Evolutionary conservation across 2,329 filamentous ascomycete genomes (phyloP), one percentile per base, ranked within the genome.

Genomic region (Nemania sp.): DNA sequence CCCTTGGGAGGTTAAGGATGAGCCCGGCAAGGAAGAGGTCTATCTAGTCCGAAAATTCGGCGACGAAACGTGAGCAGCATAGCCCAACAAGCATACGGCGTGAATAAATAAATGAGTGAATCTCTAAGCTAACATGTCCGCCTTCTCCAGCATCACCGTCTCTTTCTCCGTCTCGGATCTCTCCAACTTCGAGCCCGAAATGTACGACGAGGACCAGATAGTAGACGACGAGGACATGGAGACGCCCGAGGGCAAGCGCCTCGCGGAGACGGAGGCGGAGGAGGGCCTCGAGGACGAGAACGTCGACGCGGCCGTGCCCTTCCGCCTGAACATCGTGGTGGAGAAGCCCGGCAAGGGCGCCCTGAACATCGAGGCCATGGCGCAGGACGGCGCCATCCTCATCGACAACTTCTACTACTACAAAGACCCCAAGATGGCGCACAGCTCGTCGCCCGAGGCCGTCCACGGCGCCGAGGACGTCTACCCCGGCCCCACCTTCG

Each of bases 371-470:
- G 93, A 97, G 80, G 92, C 94, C 68, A 85, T 92, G 68, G 93
- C 93, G 35, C 92, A 96, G 82, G 93, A 97, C 74, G 94, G 94
- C 75, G 85, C 90, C 79, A 91, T 98, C 80, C 85, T 93, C 75
- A 91, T 98, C 77, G 93, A 98, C 79, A 95, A 96, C 83, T 88
- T 98, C 77, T 94, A 92, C 82, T 95, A 93, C 87, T 97, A 93
- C 85, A 85, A 88, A 75, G 90, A 94, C 74, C 86, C 91, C 68
- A 90, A 92, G 66, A 84, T 97, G 72, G 93, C 95, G 49, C 89
- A 93, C 78, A 89, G 92, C 70, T 85, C 90, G 76, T 90, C 87
- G 58, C 90, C 93, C 72, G 93, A 97, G 77, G 87, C 89, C 78
- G 89, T 92, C 73, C 94, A 93, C 86, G 84, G 88, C 75, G 88